Evolutionary conservation across 495 filamentous ascomycete genomes (phyloP), one percentile per base, ranked within the genome.

Genomic region (Entonaema liquescens): DNA sequence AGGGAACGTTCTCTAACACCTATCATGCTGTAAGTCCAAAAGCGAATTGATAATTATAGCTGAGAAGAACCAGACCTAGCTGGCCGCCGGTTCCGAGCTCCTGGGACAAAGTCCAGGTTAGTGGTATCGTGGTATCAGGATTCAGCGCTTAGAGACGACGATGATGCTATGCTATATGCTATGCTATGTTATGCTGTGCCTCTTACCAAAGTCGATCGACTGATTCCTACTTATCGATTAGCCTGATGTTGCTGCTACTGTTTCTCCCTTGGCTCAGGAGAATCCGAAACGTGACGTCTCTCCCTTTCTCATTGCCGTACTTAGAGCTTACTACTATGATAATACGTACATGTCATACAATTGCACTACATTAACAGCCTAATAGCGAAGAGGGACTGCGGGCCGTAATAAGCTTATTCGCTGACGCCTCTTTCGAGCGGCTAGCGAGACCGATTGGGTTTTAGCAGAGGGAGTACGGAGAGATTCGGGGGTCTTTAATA

Each of bases 371-470:
- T 28, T 21, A 21, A 19, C 17, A 15, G 6, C 29, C 57, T 58
- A 65, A 65, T 60, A 56, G 25, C 28, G 23, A 65, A 65, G 26
- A 58, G 35, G 1, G 31, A 44, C 36, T 38, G 17, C 49, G 29
- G n/a, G 38, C 36, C 57, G 58, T 5, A 15, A 38, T 31, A 49
- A 47, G 57, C 38, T 56, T 44, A 71, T 71, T 71, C 58, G 63
- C 26, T 53, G 42, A 31, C 31, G 31, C 11, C 3, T 47, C 11
- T 33, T 33, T 13, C 0, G 15, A 62, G 65, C 70, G 70, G 55
- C 47, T 69, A 68, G 65, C 60, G 70, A 72, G 61, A 61, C 70
- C 38, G 50, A 62, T 64, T 31, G 70, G 53, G 70, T 72, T 72
- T 68, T 56, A 47, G 23, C 53, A 49, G 29, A 44, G 33, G 33